A percentile compares a stretch with the other conserved stretches of the same genome.
Evolutionary conservation across 495 filamentous ascomycete species (phyloP).

Genomic region (Talaromyces ruber): DNA sequence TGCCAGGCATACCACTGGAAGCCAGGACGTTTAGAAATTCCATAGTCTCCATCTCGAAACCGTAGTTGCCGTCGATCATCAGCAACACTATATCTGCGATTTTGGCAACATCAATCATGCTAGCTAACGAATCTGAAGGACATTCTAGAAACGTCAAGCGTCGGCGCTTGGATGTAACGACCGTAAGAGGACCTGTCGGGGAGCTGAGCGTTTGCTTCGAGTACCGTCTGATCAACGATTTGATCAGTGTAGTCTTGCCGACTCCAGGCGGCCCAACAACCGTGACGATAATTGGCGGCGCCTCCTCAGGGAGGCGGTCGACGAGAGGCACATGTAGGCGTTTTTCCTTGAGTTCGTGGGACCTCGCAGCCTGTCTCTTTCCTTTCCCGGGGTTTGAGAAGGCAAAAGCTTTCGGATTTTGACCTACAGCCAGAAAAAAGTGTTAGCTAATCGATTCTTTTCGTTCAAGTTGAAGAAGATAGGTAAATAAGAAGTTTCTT

Average conservation of each 20-base stretch:
- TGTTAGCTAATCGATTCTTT: not conserved
- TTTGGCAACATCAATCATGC: conserved; percentile 93
- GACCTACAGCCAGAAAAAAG: conserved; percentile 34
- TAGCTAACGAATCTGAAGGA: conserved; percentile 82
- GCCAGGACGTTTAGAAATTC: conserved; percentile 91
- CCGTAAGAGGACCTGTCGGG: conserved; percentile 84
- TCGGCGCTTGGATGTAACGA: conserved; percentile 88
- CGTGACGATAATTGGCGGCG: conserved; percentile 84
- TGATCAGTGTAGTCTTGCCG: conserved; percentile 72
- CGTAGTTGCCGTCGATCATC: conserved; percentile 97
- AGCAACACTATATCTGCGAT: conserved; percentile 93
- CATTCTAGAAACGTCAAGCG: conserved; percentile 94
- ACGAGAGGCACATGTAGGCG: conserved; percentile 90
- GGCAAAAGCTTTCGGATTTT: conserved; percentile 88
- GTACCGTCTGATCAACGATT: conserved; percentile 89
- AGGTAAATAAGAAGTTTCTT: not conserved
- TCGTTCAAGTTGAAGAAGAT: conserved; percentile 2
- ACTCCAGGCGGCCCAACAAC: conserved; percentile 91
- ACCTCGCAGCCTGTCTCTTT: conserved; percentile 74
- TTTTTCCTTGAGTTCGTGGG: conserved; percentile 95
- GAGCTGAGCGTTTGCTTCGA: conserved; percentile 89
- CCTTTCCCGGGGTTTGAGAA: conserved; percentile 79
- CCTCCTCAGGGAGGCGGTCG: conserved; percentile 89
- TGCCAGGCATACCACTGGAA: conserved; percentile 91
- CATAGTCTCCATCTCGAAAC: conserved; percentile 99